Evolutionary conservation across 805 yeast species (phyloP).

Genomic region (Diddensiella transvaalensis): DNA sequence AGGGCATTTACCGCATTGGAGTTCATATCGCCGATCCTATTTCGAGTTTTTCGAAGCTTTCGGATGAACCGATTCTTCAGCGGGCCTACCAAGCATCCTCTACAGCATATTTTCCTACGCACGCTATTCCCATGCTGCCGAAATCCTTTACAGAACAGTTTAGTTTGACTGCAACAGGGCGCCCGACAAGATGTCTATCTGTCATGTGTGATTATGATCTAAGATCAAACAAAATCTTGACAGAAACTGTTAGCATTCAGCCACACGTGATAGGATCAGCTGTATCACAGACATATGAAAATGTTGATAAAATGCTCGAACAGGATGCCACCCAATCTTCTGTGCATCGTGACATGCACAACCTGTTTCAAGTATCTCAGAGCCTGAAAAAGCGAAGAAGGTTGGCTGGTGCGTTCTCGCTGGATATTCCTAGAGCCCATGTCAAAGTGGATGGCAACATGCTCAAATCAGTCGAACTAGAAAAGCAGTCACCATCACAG

Average conservation of each 20-base stretch:
- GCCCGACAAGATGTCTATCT: slow-evolving; percentile 42
- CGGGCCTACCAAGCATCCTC: slow-evolving; percentile 59
- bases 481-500: slow-evolving; percentile 47
- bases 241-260: slow-evolving; percentile 30
- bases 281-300: slow-evolving; percentile 55
- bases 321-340: slow-evolving; percentile 24
- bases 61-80: slow-evolving; percentile 37
- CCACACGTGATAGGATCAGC: slow-evolving; percentile 46
- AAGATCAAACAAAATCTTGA: slow-evolving; percentile 21
- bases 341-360: slow-evolving; percentile 35
- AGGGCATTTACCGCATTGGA: slow-evolving; percentile 41
- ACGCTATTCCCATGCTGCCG: slow-evolving; percentile 69
- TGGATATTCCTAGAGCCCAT: slow-evolving; percentile 23
- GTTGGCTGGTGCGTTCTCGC: slow-evolving; percentile 39
- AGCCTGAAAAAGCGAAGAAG: slow-evolving; percentile 34
- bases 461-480: slow-evolving; percentile 22
- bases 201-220: slow-evolving; percentile 38
- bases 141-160: slow-evolving; percentile 45
- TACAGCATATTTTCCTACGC: slow-evolving; percentile 72
- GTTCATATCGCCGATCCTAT: slow-evolving; percentile 88
- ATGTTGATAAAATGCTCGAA: slow-evolving; percentile 52
- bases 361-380: slow-evolving; percentile 35
- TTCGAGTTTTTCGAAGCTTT: slow-evolving; percentile 45
- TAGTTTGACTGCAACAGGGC: slow-evolving; percentile 46
- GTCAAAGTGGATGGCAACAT: slow-evolving; percentile 16